Conservation (phyloP, 2,329 filamentous ascomycete species). For the Didymella exigua region DNA sequence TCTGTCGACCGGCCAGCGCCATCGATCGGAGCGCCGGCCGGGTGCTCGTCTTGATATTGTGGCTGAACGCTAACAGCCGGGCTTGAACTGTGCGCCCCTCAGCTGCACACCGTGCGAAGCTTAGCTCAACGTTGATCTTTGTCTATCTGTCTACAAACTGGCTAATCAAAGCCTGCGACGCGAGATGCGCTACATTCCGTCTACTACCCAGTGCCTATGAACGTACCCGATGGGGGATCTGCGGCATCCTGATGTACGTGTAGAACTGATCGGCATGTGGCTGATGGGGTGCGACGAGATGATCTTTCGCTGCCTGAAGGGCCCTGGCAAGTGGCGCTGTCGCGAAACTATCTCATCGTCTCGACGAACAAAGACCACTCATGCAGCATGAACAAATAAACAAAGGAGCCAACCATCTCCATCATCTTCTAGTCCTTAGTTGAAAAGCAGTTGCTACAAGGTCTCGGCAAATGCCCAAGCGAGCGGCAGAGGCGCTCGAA, state of each 20-base stretch:
- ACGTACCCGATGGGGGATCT: neutral
- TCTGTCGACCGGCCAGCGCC: neutral
- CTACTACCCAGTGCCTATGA: neutral
- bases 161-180: neutral
- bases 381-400: neutral
- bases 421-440: neutral
- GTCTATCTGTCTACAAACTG: neutral
- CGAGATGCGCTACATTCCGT: neutral
- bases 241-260: neutral
- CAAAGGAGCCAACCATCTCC: too few relatives aligned
- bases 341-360: neutral
- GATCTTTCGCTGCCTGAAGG: neutral
- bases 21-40: neutral
- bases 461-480: slow-evolving; percentile 3
- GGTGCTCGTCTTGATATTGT: neutral
- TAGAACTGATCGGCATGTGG: neutral
- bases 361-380: neutral
- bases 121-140: neutral
- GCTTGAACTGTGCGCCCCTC: neutral
- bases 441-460: neutral
- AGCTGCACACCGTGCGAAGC: neutral
- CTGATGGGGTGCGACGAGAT: neutral
- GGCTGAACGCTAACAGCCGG: neutral
- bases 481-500: neutral
- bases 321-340: neutral